Conservation (phyloP, 225 moss, liverwort and hornwort species). For the Asterella californica region DNA sequence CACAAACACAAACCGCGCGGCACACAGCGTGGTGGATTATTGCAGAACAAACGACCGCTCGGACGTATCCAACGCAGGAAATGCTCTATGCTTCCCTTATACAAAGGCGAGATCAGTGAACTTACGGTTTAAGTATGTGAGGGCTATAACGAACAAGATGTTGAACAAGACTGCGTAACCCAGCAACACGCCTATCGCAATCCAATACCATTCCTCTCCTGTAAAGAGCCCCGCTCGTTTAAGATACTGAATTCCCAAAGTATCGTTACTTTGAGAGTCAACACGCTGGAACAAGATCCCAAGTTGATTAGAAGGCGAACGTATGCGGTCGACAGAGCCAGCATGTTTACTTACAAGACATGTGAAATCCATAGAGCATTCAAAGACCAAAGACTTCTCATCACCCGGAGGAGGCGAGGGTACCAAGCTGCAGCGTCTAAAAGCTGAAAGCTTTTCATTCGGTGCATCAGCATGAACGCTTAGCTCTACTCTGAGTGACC, state of each 20-base stretch:
- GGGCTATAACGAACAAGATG: slow-evolving; percentile 48
- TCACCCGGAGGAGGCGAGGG: too few relatives aligned
- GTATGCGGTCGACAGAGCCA: background rate
- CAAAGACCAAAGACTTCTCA: too few relatives aligned
- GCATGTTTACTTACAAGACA: too few relatives aligned
- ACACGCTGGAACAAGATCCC: slow-evolving; percentile 20
- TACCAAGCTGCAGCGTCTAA: too few relatives aligned
- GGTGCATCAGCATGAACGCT: too few relatives aligned
- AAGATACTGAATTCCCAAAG: slow-evolving; percentile 45
- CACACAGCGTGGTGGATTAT: background rate
- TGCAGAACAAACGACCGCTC: background rate
- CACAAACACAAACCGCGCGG: background rate
- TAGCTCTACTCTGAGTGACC: too few relatives aligned
- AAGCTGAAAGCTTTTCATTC: too few relatives aligned
- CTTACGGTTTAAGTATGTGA: slow-evolving; percentile 59
- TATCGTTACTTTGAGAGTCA: slow-evolving; percentile 9
- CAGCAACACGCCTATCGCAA: slow-evolving; percentile 43
- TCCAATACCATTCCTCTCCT: slow-evolving; percentile 50
- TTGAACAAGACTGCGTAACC: slow-evolving; percentile 50
- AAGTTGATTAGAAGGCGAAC: background rate
- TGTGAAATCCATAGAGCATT: too few relatives aligned
- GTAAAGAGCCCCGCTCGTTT: slow-evolving; percentile 38
- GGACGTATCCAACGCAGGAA: background rate
- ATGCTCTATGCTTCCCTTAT: background rate
- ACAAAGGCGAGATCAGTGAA: background rate